Conservation (phyloP, 2,329 filamentous ascomycete genomes). For the Venturiaceae sp. region DNA sequence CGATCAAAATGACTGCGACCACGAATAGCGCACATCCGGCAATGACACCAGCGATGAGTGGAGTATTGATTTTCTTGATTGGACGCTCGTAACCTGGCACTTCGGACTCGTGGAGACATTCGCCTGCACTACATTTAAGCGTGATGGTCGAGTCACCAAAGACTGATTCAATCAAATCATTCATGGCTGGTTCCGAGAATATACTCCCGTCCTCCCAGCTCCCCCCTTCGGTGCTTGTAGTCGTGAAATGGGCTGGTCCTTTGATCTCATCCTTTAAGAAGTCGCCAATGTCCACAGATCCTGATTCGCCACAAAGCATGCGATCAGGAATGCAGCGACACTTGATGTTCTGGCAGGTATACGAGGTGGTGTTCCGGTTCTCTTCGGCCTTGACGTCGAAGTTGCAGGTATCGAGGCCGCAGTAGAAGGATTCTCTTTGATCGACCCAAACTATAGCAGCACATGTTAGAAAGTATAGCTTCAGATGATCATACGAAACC, state of each 20-base stretch:
- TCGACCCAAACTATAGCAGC: slow-evolving; percentile 88
- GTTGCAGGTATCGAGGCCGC: slow-evolving; percentile 71
- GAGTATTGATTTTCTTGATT: slow-evolving; percentile 92
- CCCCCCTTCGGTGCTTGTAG: slow-evolving; percentile 44
- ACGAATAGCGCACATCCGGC: slow-evolving; percentile 78
- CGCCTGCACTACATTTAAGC: slow-evolving; percentile 72
- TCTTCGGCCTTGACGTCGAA: slow-evolving; percentile 61
- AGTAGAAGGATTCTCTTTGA: slow-evolving; percentile 91
- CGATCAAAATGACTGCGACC: slow-evolving; percentile 69
- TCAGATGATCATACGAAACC: slow-evolving; percentile 21
- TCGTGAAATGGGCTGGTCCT: slow-evolving; percentile 78
- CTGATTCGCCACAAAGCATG: slow-evolving; percentile 88
- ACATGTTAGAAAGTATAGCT: slow-evolving; percentile 15
- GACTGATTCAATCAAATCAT: slow-evolving; percentile 74
- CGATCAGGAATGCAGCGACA: slow-evolving; percentile 84
- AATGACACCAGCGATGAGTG: slow-evolving; percentile 88
- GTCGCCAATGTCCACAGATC: slow-evolving; percentile 84
- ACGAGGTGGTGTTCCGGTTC: slow-evolving; percentile 69
- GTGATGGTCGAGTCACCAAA: slow-evolving; percentile 90
- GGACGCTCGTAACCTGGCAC: slow-evolving; percentile 84
- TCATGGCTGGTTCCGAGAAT: slow-evolving; percentile 89
- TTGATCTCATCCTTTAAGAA: slow-evolving; percentile 76
- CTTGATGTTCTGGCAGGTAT: slow-evolving; percentile 73
- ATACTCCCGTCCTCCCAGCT: slow-evolving; percentile 62
- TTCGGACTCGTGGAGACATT: slow-evolving; percentile 88